Percentiles rank a stretch among this genome's conserved stretches.
These are phyloP conservation scores for Cyclostephanos tholiformis DNA, from an alignment of 108 stramenopile genomes.

Conservation along the genomic window DNA sequence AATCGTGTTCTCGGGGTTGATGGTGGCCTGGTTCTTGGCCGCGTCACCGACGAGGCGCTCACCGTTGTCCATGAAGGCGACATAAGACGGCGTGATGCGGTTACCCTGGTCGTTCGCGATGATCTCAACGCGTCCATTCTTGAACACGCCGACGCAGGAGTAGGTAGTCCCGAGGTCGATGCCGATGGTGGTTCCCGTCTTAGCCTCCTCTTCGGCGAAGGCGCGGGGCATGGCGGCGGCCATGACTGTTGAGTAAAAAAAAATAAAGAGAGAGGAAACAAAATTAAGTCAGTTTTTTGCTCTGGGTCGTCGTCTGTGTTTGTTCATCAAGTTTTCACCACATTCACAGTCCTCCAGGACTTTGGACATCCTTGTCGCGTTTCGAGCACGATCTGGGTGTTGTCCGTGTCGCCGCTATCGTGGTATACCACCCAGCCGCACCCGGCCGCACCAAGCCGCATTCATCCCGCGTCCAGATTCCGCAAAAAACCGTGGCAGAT, in stretches of 20 bases:
- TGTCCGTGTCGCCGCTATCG: neutral
- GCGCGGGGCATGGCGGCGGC: constrained; percentile 45
- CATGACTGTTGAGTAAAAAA: constrained; percentile 42
- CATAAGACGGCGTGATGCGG: constrained; percentile 99
- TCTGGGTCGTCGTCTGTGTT: neutral
- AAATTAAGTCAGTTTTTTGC: neutral
- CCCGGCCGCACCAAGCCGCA: neutral
- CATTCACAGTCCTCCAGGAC: too few relatives aligned
- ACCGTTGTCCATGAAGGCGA: constrained; percentile 90
- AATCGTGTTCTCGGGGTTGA: constrained; percentile 96
- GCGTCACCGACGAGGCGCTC: constrained; percentile 97
- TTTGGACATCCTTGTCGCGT: neutral
- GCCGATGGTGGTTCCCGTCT: constrained; percentile 74
- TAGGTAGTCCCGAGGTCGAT: constrained; percentile 98
- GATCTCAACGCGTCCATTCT: constrained; percentile 98
- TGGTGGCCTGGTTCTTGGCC: constrained; percentile 98
- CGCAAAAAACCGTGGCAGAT: neutral
- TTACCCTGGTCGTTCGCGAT: constrained; percentile 98
- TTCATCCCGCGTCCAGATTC: neutral
- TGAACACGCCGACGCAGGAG: constrained; percentile 98
- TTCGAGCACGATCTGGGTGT: neutral
- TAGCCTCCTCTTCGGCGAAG: constrained; percentile 56
- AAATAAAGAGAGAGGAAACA: neutral
- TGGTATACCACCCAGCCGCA: neutral
- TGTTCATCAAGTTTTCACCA: neutral